These are phyloP conservation scores for Apiospora pterosperma DNA, from an alignment of 2,329 filamentous ascomycete species.

Conservation along the genomic window DNA sequence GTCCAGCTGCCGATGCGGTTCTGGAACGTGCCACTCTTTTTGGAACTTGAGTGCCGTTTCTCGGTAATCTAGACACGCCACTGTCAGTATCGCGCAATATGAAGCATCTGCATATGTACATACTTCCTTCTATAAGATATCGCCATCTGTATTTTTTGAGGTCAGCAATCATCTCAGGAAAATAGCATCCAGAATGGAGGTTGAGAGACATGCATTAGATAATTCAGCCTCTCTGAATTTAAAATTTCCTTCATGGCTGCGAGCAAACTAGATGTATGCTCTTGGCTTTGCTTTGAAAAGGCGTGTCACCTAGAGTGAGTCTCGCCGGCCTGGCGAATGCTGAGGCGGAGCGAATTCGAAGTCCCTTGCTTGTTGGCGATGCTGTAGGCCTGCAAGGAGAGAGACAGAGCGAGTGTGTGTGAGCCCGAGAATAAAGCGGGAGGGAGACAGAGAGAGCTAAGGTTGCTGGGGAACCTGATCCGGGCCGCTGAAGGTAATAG, in stretches of 20 bases:
- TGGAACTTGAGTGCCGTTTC: conserved; percentile 66
- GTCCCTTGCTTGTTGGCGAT: background rate
- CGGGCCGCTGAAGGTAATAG: background rate
- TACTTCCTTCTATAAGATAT: conserved; percentile 62
- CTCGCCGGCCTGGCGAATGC: background rate
- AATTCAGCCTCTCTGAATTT: conserved; percentile 66
- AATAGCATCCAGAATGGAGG: background rate
- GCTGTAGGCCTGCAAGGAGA: background rate
- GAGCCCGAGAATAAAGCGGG: background rate
- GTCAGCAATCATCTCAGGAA: conserved; percentile 9
- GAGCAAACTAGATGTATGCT: conserved; percentile 2
- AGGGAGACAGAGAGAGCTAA: background rate
- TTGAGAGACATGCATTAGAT: conserved; percentile 43
- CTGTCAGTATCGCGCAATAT: conserved; percentile 18
- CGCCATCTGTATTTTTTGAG: conserved; percentile 32
- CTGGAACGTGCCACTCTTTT: conserved; percentile 63
- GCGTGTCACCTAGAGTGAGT: background rate
- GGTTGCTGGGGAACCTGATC: background rate
- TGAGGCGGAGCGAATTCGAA: background rate
- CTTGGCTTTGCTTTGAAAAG: background rate
- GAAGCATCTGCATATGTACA: conserved; percentile 31
- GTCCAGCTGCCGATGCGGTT: conserved; percentile 59
- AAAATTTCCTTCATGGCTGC: conserved; percentile 58
- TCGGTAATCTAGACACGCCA: conserved; percentile 55
- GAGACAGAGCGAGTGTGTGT: conserved; percentile 8